These are phyloP conservation scores for Calonectria leucothoes DNA, from an alignment of 2,329 filamentous ascomycete genomes.

Conservation along the genomic window DNA sequence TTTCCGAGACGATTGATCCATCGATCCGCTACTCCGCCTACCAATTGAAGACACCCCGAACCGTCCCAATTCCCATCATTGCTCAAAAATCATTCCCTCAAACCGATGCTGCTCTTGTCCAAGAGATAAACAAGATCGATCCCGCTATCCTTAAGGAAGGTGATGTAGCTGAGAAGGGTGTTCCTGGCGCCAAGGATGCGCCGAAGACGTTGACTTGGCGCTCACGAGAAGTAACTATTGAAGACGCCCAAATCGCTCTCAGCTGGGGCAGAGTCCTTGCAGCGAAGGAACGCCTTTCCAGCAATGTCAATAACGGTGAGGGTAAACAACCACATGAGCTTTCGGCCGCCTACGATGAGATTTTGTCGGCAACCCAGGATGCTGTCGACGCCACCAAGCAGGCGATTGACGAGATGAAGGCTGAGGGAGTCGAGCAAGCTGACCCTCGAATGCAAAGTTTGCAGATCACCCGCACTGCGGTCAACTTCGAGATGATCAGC, in stretches of 20 bases:
- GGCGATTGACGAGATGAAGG: slow-evolving; percentile 89
- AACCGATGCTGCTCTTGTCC: slow-evolving; percentile 70
- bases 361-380: slow-evolving; percentile 91
- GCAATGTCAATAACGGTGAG: slow-evolving; percentile 57
- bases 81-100: slow-evolving; percentile 82
- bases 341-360: slow-evolving; percentile 89
- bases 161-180: slow-evolving; percentile 59
- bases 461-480: slow-evolving; percentile 90
- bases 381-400: slow-evolving; percentile 93
- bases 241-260: slow-evolving; percentile 91
- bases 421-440: slow-evolving; percentile 84
- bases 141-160: slow-evolving; percentile 72
- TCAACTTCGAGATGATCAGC: slow-evolving; percentile 93
- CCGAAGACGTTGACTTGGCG: slow-evolving; percentile 88
- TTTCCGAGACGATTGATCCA: slow-evolving; percentile 89
- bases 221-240: slow-evolving; percentile 84
- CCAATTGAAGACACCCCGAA: slow-evolving; percentile 87
- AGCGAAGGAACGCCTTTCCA: slow-evolving; percentile 61
- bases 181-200: slow-evolving; percentile 63
- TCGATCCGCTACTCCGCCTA: slow-evolving; percentile 96
- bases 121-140: slow-evolving; percentile 78
- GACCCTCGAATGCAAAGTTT: slow-evolving; percentile 91
- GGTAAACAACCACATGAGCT: slow-evolving; percentile 70
- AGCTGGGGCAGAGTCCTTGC: slow-evolving; percentile 78
- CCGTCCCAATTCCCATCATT: slow-evolving; percentile 82